Evolutionary conservation across 805 yeast genomes (phyloP), one percentile per base, ranked within the genome.

Genomic region (Naumovozyma dairenensis): DNA sequence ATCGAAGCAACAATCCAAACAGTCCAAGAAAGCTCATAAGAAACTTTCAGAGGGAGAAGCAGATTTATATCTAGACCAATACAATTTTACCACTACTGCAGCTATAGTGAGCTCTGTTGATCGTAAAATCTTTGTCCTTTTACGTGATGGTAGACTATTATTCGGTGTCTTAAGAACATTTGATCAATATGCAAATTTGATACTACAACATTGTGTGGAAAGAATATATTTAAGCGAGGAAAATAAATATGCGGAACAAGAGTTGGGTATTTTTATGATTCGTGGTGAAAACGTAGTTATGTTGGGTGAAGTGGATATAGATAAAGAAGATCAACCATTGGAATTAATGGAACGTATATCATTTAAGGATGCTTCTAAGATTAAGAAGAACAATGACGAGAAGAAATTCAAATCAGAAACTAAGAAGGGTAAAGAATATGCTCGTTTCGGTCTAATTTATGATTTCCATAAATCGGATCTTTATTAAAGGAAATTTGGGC

Each of bases 201-300:
- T 92, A 25, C 66, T 92, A 42, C 97, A 92, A 60, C 94, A 87
- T 55, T 77, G 95, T 13, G 65, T 77, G 31, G 97, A 92, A 57
- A 73, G 96, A 57, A 74, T 86, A 47, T 82, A 82, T 53, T 65
- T 80, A 43, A 55, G 67, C 13, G 73, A 67, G 12, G 60, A 63
- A 30, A 64, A 62, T 26, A 39, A 70, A 42, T 89, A 77, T 53
- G 94, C 82, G 6, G 95, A 89, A 55, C 65, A 63, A n/a, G 67
- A 67, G 32, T 71, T 80, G 34, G 96, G 95, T 7, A 82, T 84
- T 32, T 79, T 77, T 53, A 72, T 92, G 63, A 79, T 92, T 26
- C 80, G 98, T 60, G 98, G 98, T 41, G 98, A 92, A 58, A 89
- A 89, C 49, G 92, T 92, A 6, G 92, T 87, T 7, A 73, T 87